Evolutionary conservation across 495 filamentous ascomycete species (phyloP).

Genomic region (Aspergillus diversus): DNA sequence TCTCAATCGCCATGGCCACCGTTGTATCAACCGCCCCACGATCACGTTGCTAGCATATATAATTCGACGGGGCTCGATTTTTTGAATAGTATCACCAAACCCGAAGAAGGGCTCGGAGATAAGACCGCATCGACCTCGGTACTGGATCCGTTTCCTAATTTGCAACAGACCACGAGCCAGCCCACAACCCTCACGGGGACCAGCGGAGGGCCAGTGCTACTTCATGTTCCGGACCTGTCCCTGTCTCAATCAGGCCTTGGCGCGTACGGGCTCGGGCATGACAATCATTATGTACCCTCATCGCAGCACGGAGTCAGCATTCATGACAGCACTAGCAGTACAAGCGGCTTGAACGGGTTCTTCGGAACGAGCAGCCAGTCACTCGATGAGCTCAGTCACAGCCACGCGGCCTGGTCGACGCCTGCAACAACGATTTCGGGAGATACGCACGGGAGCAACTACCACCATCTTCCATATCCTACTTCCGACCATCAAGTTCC

Average conservation of each 20-base stretch:
- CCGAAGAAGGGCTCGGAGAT: conserved; percentile 43
- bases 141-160: conserved; percentile 43
- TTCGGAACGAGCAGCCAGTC: conserved; percentile 39
- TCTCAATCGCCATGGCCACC: conserved; percentile 42
- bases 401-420: conserved; percentile 40
- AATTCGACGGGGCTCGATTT: conserved; percentile 43
- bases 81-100: conserved; percentile 40
- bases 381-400: conserved; percentile 43
- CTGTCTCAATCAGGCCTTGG: conserved; percentile 39
- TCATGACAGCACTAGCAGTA: conserved; percentile 41
- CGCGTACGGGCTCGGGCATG: conserved; percentile 40
- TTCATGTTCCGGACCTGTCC: conserved; percentile 46
- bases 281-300: conserved; percentile 42
- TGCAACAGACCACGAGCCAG: conserved; percentile 40
- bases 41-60: conserved; percentile 44
- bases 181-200: conserved; percentile 35
- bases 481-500: conserved; percentile 38
- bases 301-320: conserved; percentile 37
- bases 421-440: conserved; percentile 39
- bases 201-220: conserved; percentile 40
- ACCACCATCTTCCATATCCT: conserved; percentile 42
- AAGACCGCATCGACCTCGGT: conserved; percentile 47
- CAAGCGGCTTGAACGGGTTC: conserved; percentile 39
- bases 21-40: conserved; percentile 41
- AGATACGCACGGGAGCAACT: conserved; percentile 38